These are phyloP conservation scores for Ogataea chonburiensis DNA, from an alignment of 805 yeast genomes.

Conservation along the genomic window DNA sequence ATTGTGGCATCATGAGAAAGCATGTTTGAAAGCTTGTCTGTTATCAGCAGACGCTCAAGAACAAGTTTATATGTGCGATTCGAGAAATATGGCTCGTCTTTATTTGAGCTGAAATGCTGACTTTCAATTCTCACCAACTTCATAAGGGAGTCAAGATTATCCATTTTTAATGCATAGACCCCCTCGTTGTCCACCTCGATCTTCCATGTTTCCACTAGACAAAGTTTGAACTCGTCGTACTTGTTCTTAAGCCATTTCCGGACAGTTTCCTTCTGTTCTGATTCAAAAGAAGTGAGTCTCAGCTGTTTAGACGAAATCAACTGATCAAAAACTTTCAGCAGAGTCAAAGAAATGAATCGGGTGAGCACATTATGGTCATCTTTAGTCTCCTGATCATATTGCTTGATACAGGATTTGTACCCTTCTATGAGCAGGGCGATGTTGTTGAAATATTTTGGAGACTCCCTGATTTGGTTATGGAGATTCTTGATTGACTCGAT, in stretches of 20 bases:
- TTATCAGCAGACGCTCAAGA: constrained; percentile 32
- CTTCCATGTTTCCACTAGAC: constrained; percentile 42
- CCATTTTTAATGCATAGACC: constrained; percentile 48
- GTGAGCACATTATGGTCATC: constrained; percentile 27
- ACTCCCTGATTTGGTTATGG: constrained; percentile 35
- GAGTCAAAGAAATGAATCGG: constrained; percentile 40
- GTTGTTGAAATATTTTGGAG: constrained; percentile 55
- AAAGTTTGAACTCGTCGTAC: constrained; percentile 52
- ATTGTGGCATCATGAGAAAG: constrained; percentile 46
- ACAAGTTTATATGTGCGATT: constrained; percentile 46
- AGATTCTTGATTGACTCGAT: constrained; percentile 27
- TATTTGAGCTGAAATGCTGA: constrained; percentile 46
- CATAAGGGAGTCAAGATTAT: constrained; percentile 52
- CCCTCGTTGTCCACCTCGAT: constrained; percentile 36
- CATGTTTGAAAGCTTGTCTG: constrained; percentile 38
- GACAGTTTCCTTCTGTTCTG: constrained; percentile 49
- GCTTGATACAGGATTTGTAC: constrained; percentile 28
- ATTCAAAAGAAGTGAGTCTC: constrained; percentile 30
- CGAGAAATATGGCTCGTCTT: constrained; percentile 63
- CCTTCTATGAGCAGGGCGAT: constrained; percentile 46
- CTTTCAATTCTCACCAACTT: constrained; percentile 59
- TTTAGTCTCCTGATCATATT: constrained; percentile 19
- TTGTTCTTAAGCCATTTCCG: constrained; percentile 61
- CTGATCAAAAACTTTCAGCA: constrained; percentile 49
- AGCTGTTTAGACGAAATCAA: constrained; percentile 45